Evolutionary conservation across 2,329 filamentous ascomycete genomes (phyloP).

Genomic region (Didymella lethalis): DNA sequence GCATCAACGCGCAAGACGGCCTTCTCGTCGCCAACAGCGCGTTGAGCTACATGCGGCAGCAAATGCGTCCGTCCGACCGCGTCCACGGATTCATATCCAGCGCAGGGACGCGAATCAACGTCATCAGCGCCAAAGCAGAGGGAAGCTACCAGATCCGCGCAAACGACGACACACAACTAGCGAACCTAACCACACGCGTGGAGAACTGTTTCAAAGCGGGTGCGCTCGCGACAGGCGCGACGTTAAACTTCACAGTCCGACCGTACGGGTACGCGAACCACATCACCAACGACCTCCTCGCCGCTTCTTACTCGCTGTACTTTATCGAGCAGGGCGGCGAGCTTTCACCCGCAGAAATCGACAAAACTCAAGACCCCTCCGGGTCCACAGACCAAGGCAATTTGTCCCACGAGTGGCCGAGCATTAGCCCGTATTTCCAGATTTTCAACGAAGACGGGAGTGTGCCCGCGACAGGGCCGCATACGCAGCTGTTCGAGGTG

Average conservation of each 20-base stretch:
- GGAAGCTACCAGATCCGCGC: slow-evolving; percentile 24
- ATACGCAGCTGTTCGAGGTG: slow-evolving; percentile 25
- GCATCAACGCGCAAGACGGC: slow-evolving; percentile 34
- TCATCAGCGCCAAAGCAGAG: slow-evolving; percentile 16
- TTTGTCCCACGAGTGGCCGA: slow-evolving; percentile 26
- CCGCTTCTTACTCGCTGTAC: slow-evolving; percentile 12
- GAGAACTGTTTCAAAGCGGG: slow-evolving; percentile 26
- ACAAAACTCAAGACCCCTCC: slow-evolving; percentile 16
- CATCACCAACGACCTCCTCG: slow-evolving; percentile 24
- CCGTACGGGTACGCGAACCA: slow-evolving; percentile 25
- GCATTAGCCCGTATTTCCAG: slow-evolving; percentile 28
- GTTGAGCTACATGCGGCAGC: slow-evolving; percentile 25
- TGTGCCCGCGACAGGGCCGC: slow-evolving; percentile 22
- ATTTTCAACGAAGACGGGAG: slow-evolving; percentile 26
- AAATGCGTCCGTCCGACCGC: slow-evolving; percentile 24
- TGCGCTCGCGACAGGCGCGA: slow-evolving; percentile 20
- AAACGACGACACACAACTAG: slow-evolving; percentile 19
- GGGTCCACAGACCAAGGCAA: slow-evolving; percentile 30
- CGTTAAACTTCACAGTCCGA: slow-evolving; percentile 23
- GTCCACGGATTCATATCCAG: slow-evolving; percentile 28
- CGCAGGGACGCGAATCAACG: slow-evolving; percentile 23
- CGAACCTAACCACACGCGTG: slow-evolving; percentile 17
- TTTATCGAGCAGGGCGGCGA: slow-evolving; percentile 13
- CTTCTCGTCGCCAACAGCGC: slow-evolving; percentile 28
- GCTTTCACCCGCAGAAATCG: slow-evolving; percentile 2